phyloP scores from a whole-genome alignment of 164 flowering plant species.

The Vitis rotundifolia region DNA sequence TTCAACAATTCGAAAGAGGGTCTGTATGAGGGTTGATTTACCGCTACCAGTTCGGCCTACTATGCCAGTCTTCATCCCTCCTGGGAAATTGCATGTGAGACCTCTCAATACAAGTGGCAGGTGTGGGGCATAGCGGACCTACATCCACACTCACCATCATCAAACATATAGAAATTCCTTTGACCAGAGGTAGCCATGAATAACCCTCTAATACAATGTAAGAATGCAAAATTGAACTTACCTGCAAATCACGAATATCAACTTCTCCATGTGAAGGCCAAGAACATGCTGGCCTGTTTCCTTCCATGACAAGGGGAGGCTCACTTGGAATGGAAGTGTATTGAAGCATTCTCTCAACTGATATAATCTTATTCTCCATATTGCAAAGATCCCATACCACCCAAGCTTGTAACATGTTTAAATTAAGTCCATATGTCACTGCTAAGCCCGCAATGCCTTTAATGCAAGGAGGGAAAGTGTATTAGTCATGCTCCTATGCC shows the following conservation, averaged over 20 bases:
- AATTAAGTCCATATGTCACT: slow-evolving; percentile 73
- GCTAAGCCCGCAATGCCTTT: slow-evolving; percentile 74
- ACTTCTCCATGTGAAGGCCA: slow-evolving; percentile 74
- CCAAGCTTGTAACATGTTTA: slow-evolving; percentile 58
- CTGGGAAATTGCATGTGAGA: slow-evolving; percentile 68
- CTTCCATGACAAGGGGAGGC: slow-evolving; percentile 61
- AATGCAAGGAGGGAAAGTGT: slow-evolving; percentile 2
- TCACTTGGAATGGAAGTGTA: slow-evolving; percentile 58
- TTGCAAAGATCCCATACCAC: slow-evolving; percentile 63
- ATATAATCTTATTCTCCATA: slow-evolving; percentile 69
- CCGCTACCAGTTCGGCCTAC: slow-evolving; percentile 93
- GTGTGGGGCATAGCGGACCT: slow-evolving; percentile 84
- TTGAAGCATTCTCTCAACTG: slow-evolving; percentile 79
- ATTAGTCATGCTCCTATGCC: not conserved
- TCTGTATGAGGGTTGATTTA: slow-evolving; percentile 77
- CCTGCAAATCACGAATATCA: slow-evolving; percentile 59
- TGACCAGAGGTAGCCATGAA: too few relatives aligned
- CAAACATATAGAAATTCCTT: not conserved
- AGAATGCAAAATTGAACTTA: slow-evolving; percentile 15
- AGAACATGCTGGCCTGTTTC: slow-evolving; percentile 34
- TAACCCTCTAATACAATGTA: too few relatives aligned
- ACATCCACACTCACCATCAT: slow-evolving; percentile 7
- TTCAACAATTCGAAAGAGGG: slow-evolving; percentile 75
- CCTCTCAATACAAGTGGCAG: slow-evolving; percentile 80
- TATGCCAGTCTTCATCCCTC: slow-evolving; percentile 74